Evolutionary conservation across 2,329 filamentous ascomycete species (phyloP), one percentile per base, ranked within the genome.

Genomic region (Curvularia lunata): DNA sequence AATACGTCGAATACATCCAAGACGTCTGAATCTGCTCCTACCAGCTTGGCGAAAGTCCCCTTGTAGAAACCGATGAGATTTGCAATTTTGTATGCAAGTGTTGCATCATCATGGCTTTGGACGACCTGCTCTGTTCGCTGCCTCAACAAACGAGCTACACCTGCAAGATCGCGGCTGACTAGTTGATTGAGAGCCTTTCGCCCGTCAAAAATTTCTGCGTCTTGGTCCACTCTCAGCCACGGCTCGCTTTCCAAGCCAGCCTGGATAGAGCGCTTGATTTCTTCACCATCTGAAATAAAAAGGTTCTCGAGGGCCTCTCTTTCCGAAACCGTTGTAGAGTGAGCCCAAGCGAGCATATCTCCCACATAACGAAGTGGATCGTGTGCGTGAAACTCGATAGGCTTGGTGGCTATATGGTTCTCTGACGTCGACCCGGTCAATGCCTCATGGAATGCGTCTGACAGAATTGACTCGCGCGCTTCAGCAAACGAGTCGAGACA

Each of bases 331-430:
- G 94, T 89, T 2, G 93, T 91, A 0, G 95, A 97, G 75, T 99
- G 95, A 5, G 90, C 88, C 95, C 95, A 99, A 5, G 95, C 95
- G 13, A 99, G 84, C 93, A 99, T 99, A 73, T 99, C 95, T 52
- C 95, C 92, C 2, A 96, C 88, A 75, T 98, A 98, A 19, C 95
- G 87, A 25, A 98, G 79, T 1, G 92, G 89, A 71, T 99, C 95
- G 73, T 98, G 94, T 0, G 95, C 94, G 10, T 89, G 90, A 67
- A 98, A 86, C 73, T 99, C 94, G 63, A 99, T 99, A 0, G 95
- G 94, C 72, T 98, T 97, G 2, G 84, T 74, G 18, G 70, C 67
- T 40, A 75, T 84, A 23, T 80, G 79, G 61, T 90, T 85, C 25
- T 82, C 81, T 0, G 86, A 84, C 10, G 82, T 84, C 5, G 85